Percentiles rank a stretch among this genome's conserved stretches.
phyloP scores from a whole-genome alignment of 495 filamentous ascomycete genomes.

The Xylaria sp. region DNA sequence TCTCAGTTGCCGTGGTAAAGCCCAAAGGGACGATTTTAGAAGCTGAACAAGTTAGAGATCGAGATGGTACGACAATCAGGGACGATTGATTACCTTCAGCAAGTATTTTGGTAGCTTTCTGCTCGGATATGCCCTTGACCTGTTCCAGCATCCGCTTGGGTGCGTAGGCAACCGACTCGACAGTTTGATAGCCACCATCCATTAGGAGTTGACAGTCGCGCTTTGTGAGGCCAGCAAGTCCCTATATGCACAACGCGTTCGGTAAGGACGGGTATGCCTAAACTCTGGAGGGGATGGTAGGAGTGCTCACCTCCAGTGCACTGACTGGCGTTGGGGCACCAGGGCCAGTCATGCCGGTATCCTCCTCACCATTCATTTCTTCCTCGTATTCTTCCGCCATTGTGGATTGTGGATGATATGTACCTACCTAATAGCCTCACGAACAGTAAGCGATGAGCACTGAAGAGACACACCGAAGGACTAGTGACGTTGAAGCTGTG shows the following conservation, averaged over 20 bases:
- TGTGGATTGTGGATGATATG: conserved; percentile 8
- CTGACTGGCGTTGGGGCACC: conserved; percentile 92
- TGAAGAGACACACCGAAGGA: not conserved
- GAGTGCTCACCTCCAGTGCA: conserved; percentile 76
- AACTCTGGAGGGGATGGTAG: not conserved
- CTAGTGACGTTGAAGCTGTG: not conserved
- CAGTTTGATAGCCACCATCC: conserved; percentile 92
- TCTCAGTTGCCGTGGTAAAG: conserved; percentile 99
- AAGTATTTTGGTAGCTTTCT: conserved; percentile 93
- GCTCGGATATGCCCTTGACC: conserved; percentile 96
- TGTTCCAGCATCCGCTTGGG: conserved; percentile 85
- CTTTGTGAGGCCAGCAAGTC: conserved; percentile 83
- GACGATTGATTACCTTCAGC: conserved; percentile 70
- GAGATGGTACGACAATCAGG: not conserved
- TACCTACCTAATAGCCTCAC: not conserved
- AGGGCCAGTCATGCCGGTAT: conserved; percentile 70
- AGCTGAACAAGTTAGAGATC: conserved; percentile 58
- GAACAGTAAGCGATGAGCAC: not conserved
- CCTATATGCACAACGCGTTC: conserved; percentile 55
- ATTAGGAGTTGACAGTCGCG: conserved; percentile 91
- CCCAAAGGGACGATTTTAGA: conserved; percentile 98
- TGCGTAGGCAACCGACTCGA: conserved; percentile 95
- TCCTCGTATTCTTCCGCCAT: conserved; percentile 54
- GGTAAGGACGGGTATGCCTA: conserved; percentile 8
- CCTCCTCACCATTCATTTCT: conserved; percentile 52